These are phyloP conservation scores for Penicillium concentricum DNA, from an alignment of 2,329 filamentous ascomycete genomes.

Conservation along the genomic window DNA sequence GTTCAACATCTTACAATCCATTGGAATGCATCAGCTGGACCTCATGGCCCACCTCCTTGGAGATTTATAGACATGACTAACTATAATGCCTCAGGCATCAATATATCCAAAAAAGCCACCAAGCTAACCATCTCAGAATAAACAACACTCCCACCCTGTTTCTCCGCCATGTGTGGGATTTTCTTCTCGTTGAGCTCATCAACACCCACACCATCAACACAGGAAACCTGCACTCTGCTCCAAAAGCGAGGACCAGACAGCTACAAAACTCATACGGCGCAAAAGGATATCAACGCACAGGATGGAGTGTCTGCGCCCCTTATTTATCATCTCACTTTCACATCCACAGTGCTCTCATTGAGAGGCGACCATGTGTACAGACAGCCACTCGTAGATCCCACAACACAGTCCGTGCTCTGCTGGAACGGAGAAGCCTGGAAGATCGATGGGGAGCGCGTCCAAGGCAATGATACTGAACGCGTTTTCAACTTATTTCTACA, in stretches of 20 bases:
- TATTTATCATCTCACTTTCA: slow-evolving; percentile 59
- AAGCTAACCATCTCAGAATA: neutral
- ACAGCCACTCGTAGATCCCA: slow-evolving; percentile 68
- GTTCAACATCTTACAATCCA: neutral
- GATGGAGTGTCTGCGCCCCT: slow-evolving; percentile 16
- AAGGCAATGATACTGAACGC: slow-evolving; percentile 73
- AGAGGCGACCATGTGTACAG: slow-evolving; percentile 68
- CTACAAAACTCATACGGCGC: slow-evolving; percentile 33
- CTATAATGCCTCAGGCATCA: slow-evolving; percentile 9
- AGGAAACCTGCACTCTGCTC: slow-evolving; percentile 36
- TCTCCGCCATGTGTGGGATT: slow-evolving; percentile 49
- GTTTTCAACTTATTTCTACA: slow-evolving; percentile 62
- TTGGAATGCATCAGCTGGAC: neutral
- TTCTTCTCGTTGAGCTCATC: slow-evolving; percentile 50
- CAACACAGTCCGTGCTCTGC: slow-evolving; percentile 69
- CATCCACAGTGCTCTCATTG: slow-evolving; percentile 87
- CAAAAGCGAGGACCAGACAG: slow-evolving; percentile 47
- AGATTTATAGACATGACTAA: slow-evolving; percentile 18
- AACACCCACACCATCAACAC: slow-evolving; percentile 29
- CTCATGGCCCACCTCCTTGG: neutral
- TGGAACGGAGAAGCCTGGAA: slow-evolving; percentile 99
- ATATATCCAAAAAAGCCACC: slow-evolving; percentile 8
- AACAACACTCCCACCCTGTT: neutral
- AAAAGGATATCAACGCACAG: slow-evolving; percentile 20
- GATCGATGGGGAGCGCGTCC: slow-evolving; percentile 56